These are phyloP conservation scores for Verticillium dahliae DNA, from an alignment of 2,329 filamentous ascomycete genomes.

Conservation along the genomic window DNA sequence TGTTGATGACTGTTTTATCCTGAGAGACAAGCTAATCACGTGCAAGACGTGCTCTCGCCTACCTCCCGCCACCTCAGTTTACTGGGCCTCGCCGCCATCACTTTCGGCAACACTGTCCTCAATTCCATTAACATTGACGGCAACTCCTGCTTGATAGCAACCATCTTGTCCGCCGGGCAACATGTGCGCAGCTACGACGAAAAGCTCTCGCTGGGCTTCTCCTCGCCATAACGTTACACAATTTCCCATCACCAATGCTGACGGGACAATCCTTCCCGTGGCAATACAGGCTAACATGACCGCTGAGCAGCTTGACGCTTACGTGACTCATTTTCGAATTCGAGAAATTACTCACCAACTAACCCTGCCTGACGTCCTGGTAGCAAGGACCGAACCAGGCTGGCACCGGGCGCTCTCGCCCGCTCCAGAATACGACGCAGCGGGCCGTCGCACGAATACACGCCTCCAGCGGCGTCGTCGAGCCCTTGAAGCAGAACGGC, in stretches of 20 bases:
- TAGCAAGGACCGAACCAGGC: slow-evolving; percentile 55
- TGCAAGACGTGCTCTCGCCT: too few relatives aligned
- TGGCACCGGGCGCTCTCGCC: slow-evolving; percentile 62
- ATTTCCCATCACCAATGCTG: neutral
- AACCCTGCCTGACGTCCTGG: slow-evolving; percentile 64
- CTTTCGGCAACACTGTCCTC: too few relatives aligned
- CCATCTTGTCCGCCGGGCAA: too few relatives aligned
- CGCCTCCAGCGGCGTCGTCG: slow-evolving; percentile 72
- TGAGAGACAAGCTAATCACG: too few relatives aligned
- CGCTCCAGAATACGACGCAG: slow-evolving; percentile 72
- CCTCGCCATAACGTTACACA: neutral
- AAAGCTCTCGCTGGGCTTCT: too few relatives aligned
- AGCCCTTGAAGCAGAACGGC: slow-evolving; percentile 70
- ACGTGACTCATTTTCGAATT: slow-evolving; percentile 68
- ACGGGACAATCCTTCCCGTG: neutral
- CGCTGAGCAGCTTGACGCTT: slow-evolving; percentile 71
- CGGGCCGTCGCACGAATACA: slow-evolving; percentile 74
- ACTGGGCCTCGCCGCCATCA: too few relatives aligned
- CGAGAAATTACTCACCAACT: slow-evolving; percentile 78
- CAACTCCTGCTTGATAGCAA: too few relatives aligned
- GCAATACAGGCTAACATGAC: slow-evolving; percentile 48
- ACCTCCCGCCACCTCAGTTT: too few relatives aligned
- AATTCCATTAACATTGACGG: too few relatives aligned
- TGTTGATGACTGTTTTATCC: too few relatives aligned
- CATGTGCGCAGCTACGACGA: too few relatives aligned